Percentiles rank a stretch among this genome's conserved stretches.
phyloP scores from a whole-genome alignment of 2,329 filamentous ascomycete genomes.

The Calonectria multiphialidica region DNA sequence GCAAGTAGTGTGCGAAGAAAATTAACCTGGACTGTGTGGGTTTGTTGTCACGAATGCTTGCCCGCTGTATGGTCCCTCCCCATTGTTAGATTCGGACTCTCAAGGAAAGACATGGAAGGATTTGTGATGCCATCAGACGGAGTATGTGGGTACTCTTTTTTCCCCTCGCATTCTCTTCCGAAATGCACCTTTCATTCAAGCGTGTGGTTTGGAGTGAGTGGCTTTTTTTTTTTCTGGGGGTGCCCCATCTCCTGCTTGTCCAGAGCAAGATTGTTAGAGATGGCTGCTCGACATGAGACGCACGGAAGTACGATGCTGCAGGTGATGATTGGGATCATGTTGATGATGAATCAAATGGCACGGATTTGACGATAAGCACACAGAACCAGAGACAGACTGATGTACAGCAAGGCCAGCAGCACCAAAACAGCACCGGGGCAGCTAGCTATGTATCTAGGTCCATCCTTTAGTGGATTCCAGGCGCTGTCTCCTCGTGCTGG shows the following conservation, averaged over 20 bases:
- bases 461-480: slow-evolving; percentile 11
- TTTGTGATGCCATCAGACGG: slow-evolving; percentile 10
- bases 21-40: neutral
- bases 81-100: neutral
- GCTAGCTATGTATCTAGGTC: neutral
- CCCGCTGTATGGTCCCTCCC: neutral
- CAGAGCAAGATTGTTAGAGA: neutral
- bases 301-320: slow-evolving; percentile 1
- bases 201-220: neutral
- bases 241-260: neutral
- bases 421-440: neutral
- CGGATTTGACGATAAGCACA: slow-evolving; percentile 2
- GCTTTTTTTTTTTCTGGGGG: neutral
- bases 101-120: slow-evolving; percentile 18
- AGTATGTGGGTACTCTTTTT: slow-evolving; percentile 1
- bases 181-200: neutral
- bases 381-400: neutral
- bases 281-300: neutral
- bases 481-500: slow-evolving; percentile 11
- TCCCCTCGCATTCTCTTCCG: neutral
- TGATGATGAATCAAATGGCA: slow-evolving; percentile 6
- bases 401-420: neutral
- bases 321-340: slow-evolving; percentile 11
- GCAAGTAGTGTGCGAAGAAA: neutral
- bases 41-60: neutral